A percentile compares a stretch with the other conserved stretches of the same genome.
phyloP scores from a whole-genome alignment of 2,329 filamentous ascomycete species.

The Aureobasidium uvarum region DNA sequence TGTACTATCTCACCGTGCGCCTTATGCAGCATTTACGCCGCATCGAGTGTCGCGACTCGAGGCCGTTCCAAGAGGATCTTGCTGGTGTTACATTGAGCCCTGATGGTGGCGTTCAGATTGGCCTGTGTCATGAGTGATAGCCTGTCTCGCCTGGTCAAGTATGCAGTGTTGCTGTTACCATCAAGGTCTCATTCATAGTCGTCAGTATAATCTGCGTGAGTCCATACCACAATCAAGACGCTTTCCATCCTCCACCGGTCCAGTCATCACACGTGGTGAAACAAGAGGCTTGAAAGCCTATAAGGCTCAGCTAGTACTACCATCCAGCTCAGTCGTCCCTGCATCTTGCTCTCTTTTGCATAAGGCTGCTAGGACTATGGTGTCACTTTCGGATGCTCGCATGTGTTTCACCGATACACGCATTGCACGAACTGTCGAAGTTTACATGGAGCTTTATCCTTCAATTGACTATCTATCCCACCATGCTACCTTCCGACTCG shows the following conservation, averaged over 20 bases:
- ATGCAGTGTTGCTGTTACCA: not conserved
- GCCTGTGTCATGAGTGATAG: not conserved
- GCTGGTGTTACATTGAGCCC: constrained; percentile 12
- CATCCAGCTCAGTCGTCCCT: not conserved
- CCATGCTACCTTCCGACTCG: not conserved
- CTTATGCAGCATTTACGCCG: constrained; percentile 25
- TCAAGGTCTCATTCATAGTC: not conserved
- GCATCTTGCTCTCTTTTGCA: not conserved
- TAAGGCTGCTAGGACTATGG: not conserved
- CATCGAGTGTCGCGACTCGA: constrained; percentile 19
- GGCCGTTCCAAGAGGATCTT: constrained; percentile 7
- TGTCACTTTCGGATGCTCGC: not conserved
- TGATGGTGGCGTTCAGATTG: constrained; percentile 12
- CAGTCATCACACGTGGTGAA: not conserved
- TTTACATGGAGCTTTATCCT: not conserved
- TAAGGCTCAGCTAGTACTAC: not conserved
- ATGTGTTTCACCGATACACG: not conserved
- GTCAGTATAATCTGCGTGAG: not conserved
- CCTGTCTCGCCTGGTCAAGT: no score
- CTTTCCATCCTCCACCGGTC: not conserved
- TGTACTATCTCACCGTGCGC: constrained; percentile 25
- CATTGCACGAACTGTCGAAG: not conserved
- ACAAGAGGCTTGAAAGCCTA: not conserved
- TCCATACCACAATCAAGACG: not conserved
- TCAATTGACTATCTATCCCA: not conserved